Evolutionary conservation across 2,329 filamentous ascomycete species (phyloP).

Genomic region (Aspergillus viridinutans): DNA sequence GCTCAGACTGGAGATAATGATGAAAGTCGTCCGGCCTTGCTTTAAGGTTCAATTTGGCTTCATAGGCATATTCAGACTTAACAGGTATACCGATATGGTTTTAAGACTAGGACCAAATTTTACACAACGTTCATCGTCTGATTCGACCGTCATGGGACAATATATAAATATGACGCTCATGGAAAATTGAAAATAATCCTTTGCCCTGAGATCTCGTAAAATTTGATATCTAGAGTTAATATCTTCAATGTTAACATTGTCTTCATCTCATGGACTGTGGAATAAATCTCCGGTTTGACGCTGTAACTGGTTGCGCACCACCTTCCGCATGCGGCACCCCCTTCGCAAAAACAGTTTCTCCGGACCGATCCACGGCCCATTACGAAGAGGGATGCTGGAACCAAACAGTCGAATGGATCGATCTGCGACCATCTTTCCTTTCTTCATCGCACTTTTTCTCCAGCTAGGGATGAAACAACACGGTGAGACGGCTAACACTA

Average conservation of each 20-base stretch:
- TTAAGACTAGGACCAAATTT: too few species aligned
- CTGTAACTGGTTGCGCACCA: not conserved
- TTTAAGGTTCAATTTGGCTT: not conserved
- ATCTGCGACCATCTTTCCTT: not conserved
- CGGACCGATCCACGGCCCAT: not conserved
- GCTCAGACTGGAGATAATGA: too few species aligned
- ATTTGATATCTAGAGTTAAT: not conserved
- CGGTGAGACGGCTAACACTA: not conserved
- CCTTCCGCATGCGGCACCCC: not conserved
- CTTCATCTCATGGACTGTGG: too few species aligned
- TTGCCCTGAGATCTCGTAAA: too few species aligned
- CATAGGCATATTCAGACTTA: too few species aligned
- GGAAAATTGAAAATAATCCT: too few species aligned
- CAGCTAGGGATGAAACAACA: not conserved
- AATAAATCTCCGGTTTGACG: not conserved
- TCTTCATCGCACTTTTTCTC: not conserved
- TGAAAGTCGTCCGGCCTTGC: not conserved
- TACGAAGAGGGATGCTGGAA: too few species aligned
- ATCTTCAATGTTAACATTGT: not conserved
- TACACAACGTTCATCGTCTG: too few species aligned
- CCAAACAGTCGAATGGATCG: not conserved
- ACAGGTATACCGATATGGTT: too few species aligned
- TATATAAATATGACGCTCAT: too few species aligned
- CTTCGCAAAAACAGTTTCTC: not conserved
- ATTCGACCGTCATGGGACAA: too few species aligned